Conservation (phyloP, 2,329 filamentous ascomycete species). For the Juglanconis juglandina region DNA sequence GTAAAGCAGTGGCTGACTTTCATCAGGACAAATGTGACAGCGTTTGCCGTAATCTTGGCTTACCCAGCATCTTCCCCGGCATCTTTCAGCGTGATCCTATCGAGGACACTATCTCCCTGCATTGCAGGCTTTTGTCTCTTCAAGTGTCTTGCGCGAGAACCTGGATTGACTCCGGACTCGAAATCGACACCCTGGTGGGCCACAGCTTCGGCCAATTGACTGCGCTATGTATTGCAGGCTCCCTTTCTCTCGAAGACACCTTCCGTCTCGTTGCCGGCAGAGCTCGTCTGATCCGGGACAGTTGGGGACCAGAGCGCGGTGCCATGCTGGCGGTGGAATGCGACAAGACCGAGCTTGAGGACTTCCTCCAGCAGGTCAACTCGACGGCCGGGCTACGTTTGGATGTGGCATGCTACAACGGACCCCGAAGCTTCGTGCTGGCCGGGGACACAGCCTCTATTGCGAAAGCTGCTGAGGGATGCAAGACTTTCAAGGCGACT, state of each 20-base stretch:
- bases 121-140: constrained; percentile 33
- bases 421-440: constrained; percentile 27
- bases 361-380: neutral
- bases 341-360: neutral
- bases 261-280: constrained; percentile 29
- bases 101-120: constrained; percentile 29
- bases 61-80: constrained; percentile 28
- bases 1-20: neutral
- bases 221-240: constrained; percentile 30
- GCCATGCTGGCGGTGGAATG: constrained; percentile 29
- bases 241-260: constrained; percentile 27
- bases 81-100: constrained; percentile 27
- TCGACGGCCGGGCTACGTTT: neutral
- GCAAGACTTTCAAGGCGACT: constrained; percentile 16
- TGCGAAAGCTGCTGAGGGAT: constrained; percentile 12
- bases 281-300: constrained; percentile 28
- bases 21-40: constrained; percentile 29
- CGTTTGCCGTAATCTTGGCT: constrained; percentile 24
- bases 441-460: constrained; percentile 27
- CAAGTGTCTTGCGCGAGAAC: constrained; percentile 34
- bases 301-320: constrained; percentile 31
- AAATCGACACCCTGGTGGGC: constrained; percentile 31
- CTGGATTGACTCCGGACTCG: constrained; percentile 32
- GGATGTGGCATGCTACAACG: constrained; percentile 33
- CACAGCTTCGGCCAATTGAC: constrained; percentile 37